phyloP scores from a whole-genome alignment of 495 filamentous ascomycete species.

The Jackrogersella minutella region DNA sequence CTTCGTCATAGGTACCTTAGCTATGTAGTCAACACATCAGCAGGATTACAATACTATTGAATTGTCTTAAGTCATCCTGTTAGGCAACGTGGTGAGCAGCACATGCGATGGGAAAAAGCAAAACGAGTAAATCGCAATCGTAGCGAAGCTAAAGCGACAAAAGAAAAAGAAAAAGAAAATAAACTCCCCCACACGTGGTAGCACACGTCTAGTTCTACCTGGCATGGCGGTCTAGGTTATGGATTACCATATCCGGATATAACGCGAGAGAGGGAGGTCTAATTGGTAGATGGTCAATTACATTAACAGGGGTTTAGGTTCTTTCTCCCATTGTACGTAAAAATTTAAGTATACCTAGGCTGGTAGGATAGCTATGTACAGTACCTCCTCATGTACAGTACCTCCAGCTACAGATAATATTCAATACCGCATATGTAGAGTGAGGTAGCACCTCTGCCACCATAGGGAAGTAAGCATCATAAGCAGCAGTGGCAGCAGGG shows the following conservation, averaged over 20 bases:
- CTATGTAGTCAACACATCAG: too few species aligned
- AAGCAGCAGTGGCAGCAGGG: too few species aligned
- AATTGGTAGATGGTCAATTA: constrained; percentile 30
- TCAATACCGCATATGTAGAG: neutral
- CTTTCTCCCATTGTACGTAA: constrained; percentile 16
- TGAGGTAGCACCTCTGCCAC: neutral
- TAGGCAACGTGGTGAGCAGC: constrained; percentile 4
- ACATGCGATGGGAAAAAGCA: constrained; percentile 3
- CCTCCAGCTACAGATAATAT: neutral
- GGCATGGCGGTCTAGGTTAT: constrained; percentile 4
- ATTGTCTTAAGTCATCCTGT: neutral
- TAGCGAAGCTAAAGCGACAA: too few species aligned
- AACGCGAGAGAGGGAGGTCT: neutral
- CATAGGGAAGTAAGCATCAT: too few species aligned
- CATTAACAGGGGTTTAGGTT: constrained; percentile 12
- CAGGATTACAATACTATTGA: too few species aligned
- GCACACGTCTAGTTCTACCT: constrained; percentile 12
- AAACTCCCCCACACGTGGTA: constrained; percentile 27
- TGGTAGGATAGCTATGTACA: too few species aligned
- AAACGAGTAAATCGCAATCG: too few species aligned
- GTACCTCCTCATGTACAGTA: constrained; percentile 18
- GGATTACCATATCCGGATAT: constrained; percentile 35
- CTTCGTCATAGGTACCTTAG: too few species aligned
- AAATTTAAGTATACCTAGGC: too few species aligned
- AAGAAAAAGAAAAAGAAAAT: neutral